Evolutionary conservation across 306 rosid species (phyloP), one percentile per base, ranked within the genome.

Genomic region (Lithocarpus polystachyus): DNA sequence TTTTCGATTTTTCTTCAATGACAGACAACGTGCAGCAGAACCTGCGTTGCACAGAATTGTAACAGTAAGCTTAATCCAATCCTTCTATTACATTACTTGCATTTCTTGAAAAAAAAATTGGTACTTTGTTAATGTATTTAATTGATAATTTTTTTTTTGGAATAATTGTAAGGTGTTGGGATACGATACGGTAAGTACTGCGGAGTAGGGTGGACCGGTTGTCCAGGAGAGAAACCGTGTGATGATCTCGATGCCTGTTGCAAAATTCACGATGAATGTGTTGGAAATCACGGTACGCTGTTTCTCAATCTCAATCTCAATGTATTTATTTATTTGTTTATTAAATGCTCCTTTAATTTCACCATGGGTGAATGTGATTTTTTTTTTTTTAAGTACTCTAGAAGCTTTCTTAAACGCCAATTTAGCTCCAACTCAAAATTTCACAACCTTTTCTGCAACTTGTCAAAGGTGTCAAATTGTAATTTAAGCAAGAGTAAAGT

Each of bases 161-260:
- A 56, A 29, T 57, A 73, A 54, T 22, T 18, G 24, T 64, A 80
- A 93, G 98, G 85, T 17, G 75, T 91, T 12, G 89, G 84, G 77
- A 90, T 92, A 77, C 91, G 81, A 40, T 94, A 94, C 73, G 98
- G 98, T 29, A 94, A 92, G 90, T 94, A 83, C 82, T 94, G 98
- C 43, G 98, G 98, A 65, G 89, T 86, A 15, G 96, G 96, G 71
- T 88, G 95, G 87, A 81, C 78, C 35, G 97, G 98, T 60, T 94
- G 98, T 76, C 79, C 89, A 2, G 97, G 96, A 18, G 92, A 94
- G 89, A 76, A 89, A 62, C 98, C 98, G 1, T 94, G 98, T 76
- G 97, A 94, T 73, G 94, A 86, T 77, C 83, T 90, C n/a, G 98
- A 94, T 78, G 94, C 92, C 75, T 94, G 98, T 88, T 94, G 98